phyloP scores from a whole-genome alignment of 2,329 filamentous ascomycete genomes.

The Fusarium cicatricum region DNA sequence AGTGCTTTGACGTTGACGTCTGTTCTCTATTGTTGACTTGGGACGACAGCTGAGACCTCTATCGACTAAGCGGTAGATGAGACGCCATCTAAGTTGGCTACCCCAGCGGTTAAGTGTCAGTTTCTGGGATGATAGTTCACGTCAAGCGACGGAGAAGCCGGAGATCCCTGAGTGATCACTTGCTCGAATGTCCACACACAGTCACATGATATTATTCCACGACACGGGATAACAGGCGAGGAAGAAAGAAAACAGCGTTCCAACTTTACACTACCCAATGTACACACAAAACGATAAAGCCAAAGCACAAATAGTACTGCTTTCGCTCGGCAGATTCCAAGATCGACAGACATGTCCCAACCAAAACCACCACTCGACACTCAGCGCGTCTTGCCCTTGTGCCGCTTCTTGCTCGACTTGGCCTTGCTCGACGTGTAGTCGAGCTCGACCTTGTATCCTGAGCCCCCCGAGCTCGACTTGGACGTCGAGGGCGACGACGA shows the following conservation, averaged over 20 bases:
- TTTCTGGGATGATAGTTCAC: neutral
- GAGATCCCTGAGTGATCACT: neutral
- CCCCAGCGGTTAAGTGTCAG: neutral
- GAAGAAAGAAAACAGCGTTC: neutral
- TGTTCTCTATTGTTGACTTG: neutral
- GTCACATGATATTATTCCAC: neutral
- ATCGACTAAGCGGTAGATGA: no score
- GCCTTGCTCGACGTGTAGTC: conserved; percentile 43
- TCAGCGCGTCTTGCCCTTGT: conserved; percentile 37
- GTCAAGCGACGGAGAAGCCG: neutral
- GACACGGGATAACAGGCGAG: neutral
- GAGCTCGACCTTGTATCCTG: conserved; percentile 42
- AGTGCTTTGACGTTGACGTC: neutral
- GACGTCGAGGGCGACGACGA: conserved; percentile 35
- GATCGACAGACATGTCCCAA: no score
- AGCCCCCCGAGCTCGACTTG: conserved; percentile 33
- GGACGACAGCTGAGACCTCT: no score
- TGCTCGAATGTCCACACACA: neutral
- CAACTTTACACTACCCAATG: no score
- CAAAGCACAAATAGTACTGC: no score
- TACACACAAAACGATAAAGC: no score
- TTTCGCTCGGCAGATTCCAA: no score
- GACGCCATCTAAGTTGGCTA: neutral
- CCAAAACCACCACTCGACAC: neutral
- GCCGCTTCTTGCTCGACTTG: conserved; percentile 41